A percentile compares a stretch with the other conserved stretches of the same genome.
phyloP scores from a whole-genome alignment of 2,329 filamentous ascomycete species.

The Hymenotorrendiella dingleyae region DNA sequence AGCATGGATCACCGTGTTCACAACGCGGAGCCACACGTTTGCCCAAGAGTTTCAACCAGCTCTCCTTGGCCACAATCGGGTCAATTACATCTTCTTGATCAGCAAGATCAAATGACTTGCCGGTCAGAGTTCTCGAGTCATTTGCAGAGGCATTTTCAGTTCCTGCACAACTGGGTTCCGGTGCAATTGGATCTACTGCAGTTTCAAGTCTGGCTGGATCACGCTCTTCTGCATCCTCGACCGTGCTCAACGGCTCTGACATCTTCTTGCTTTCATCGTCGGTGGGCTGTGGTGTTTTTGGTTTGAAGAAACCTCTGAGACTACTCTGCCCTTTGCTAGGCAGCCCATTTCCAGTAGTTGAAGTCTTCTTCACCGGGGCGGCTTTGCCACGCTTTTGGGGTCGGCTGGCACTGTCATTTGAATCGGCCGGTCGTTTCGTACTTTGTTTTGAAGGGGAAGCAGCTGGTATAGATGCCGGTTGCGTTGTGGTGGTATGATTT shows the following conservation, averaged over 20 bases:
- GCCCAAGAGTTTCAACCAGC: conserved; percentile 79
- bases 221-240: too few relatives aligned
- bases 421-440: conserved; percentile 15
- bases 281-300: conserved; percentile 37
- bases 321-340: conserved; percentile 33
- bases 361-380: conserved; percentile 15
- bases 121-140: too few relatives aligned
- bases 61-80: conserved; percentile 67
- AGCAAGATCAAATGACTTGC: too few relatives aligned
- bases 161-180: too few relatives aligned
- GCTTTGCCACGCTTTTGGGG: conserved; percentile 47
- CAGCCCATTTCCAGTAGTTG: conserved; percentile 39
- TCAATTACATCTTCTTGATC: conserved; percentile 46
- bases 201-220: too few relatives aligned
- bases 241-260: too few relatives aligned
- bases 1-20: conserved; percentile 84
- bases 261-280: conserved; percentile 1
- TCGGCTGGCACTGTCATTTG: conserved; percentile 10
- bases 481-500: too few relatives aligned
- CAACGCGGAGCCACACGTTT: conserved; percentile 71
- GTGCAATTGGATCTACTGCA: too few relatives aligned
- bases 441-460: too few relatives aligned
- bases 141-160: too few relatives aligned
- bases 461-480: too few relatives aligned
- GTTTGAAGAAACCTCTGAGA: conserved; percentile 75